Conservation (phyloP, 1,284 basidiomycete species). For the Macrocystidia cucumis region DNA sequence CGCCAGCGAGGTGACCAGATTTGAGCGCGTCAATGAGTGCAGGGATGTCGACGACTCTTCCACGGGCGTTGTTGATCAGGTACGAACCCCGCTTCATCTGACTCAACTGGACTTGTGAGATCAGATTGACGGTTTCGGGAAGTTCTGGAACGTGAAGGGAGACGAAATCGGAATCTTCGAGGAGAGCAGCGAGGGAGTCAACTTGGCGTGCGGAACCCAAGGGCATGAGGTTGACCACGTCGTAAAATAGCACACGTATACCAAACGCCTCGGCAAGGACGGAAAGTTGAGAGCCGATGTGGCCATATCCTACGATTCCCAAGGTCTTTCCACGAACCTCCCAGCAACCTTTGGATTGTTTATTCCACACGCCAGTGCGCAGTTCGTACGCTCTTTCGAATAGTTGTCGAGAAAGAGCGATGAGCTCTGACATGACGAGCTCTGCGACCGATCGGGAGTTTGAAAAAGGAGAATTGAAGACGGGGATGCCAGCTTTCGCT, state of each 20-base stretch:
- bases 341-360: constrained; percentile 98
- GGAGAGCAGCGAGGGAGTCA: constrained; percentile 74
- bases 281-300: constrained; percentile 96
- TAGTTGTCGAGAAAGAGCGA: constrained; percentile 92
- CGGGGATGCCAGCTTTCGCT: constrained; percentile 86
- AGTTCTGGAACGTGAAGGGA: constrained; percentile 96
- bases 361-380: constrained; percentile 93
- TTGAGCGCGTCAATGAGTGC: constrained; percentile 81
- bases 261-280: constrained; percentile 97
- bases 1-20: constrained; percentile 86
- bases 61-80: constrained; percentile 97
- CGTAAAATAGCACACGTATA: constrained; percentile 94
- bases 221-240: constrained; percentile 97
- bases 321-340: constrained; percentile 97
- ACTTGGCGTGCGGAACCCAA: constrained; percentile 91
- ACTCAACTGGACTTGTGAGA: constrained; percentile 70
- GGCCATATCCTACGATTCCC: constrained; percentile 97
- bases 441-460: constrained; percentile 99
- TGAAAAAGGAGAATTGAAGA: constrained; percentile 99
- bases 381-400: constrained; percentile 88
- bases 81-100: constrained; percentile 95
- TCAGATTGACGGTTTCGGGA: constrained; percentile 95
- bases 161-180: constrained; percentile 86
- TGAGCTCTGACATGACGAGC: constrained; percentile 92
- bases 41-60: constrained; percentile 91